Evolutionary conservation across 768 basidiomycete genomes (phyloP).

Genomic region (Suillus ampliporus): DNA sequence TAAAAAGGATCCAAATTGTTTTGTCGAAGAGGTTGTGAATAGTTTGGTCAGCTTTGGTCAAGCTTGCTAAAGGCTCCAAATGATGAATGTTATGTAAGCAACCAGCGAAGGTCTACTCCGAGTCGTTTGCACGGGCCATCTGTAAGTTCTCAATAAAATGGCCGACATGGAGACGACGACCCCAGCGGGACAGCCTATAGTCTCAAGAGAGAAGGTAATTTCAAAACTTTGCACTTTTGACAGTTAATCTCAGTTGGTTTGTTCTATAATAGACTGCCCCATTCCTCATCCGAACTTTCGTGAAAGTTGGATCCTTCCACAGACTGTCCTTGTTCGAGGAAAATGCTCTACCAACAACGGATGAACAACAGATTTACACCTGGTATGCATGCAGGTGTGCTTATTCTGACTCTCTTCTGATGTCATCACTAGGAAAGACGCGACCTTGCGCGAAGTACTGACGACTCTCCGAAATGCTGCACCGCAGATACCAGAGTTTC

Average conservation of each 20-base stretch:
- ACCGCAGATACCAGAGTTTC: conserved; percentile 71
- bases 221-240: neutral
- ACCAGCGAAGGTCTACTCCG: too few species aligned
- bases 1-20: neutral
- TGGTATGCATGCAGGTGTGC: conserved; percentile 52
- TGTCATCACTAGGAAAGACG: conserved; percentile 67
- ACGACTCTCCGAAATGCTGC: conserved; percentile 77
- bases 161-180: conserved; percentile 48
- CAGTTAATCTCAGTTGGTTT: conserved; percentile 9
- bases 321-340: conserved; percentile 78
- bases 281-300: conserved; percentile 81
- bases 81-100: conserved; percentile 1
- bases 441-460: conserved; percentile 78
- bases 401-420: neutral
- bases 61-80: too few species aligned
- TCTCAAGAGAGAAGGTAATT: conserved; percentile 65
- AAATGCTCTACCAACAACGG: conserved; percentile 73
- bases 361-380: conserved; percentile 83
- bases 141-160: conserved; percentile 24
- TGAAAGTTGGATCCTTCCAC: conserved; percentile 83
- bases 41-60: too few species aligned
- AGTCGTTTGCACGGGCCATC: too few species aligned
- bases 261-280: conserved; percentile 63
- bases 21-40: neutral
- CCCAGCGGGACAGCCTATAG: conserved; percentile 50